Evolutionary conservation across 352 stramenopile genomes (phyloP).

Genomic region (Pythium sp.): DNA sequence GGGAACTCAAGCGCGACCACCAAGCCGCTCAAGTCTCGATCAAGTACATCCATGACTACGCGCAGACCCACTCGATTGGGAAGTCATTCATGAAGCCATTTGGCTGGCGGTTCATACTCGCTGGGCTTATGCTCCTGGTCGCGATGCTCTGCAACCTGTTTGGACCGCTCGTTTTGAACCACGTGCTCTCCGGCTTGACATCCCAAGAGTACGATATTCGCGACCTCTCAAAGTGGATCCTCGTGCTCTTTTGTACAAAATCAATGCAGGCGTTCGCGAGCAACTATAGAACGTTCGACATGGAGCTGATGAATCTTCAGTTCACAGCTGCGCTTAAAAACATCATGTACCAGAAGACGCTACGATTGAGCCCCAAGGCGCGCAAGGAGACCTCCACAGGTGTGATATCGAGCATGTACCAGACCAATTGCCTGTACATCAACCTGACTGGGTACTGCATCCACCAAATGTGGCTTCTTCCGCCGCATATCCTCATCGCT

Average conservation of each 20-base stretch:
- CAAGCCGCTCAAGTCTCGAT: slow-evolving; percentile 25
- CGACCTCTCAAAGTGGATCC: slow-evolving; percentile 32
- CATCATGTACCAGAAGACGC: slow-evolving; percentile 50
- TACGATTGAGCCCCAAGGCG: slow-evolving; percentile 41
- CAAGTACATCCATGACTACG: slow-evolving; percentile 27
- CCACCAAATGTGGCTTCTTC: slow-evolving; percentile 68
- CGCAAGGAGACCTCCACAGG: slow-evolving; percentile 44
- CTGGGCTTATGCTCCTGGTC: slow-evolving; percentile 38
- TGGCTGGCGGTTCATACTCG: slow-evolving; percentile 31
- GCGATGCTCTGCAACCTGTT: slow-evolving; percentile 54
- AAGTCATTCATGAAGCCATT: slow-evolving; percentile 33
- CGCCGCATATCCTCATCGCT: slow-evolving; percentile 42
- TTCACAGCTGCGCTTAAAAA: slow-evolving; percentile 49
- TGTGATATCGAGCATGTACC: slow-evolving; percentile 67
- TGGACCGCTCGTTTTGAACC: slow-evolving; percentile 43
- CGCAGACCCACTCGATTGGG: slow-evolving; percentile 28
- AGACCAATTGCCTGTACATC: slow-evolving; percentile 46
- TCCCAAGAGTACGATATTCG: slow-evolving; percentile 20
- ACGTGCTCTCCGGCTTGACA: slow-evolving; percentile 39
- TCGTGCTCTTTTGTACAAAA: slow-evolving; percentile 39
- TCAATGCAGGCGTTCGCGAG: slow-evolving; percentile 58
- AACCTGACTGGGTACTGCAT: slow-evolving; percentile 34
- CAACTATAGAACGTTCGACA: slow-evolving; percentile 44
- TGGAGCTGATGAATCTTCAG: slow-evolving; percentile 53
- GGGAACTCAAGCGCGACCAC: slow-evolving; percentile 30